Conservation (phyloP, 345 rosid species). For the Punica granatum region DNA sequence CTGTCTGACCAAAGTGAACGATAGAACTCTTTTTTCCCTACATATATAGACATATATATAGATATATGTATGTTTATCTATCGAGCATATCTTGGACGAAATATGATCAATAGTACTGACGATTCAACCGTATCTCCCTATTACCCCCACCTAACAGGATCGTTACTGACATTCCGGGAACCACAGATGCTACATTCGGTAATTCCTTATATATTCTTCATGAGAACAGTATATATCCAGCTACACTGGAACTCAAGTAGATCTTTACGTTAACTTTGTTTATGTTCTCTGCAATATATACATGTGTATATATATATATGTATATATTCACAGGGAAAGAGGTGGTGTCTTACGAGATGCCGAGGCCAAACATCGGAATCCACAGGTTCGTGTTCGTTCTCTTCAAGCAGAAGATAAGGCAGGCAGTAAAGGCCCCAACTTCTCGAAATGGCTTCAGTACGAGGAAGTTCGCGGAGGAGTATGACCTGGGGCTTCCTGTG, state of each 20-base stretch:
- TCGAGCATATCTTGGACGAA: too few relatives aligned
- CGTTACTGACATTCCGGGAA: slow-evolving; percentile 89
- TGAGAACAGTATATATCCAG: too few relatives aligned
- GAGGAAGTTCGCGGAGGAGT: slow-evolving; percentile 46
- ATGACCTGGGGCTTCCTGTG: slow-evolving; percentile 68
- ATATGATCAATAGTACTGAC: not conserved
- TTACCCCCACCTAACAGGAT: slow-evolving; percentile 41
- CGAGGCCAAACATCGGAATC: slow-evolving; percentile 67
- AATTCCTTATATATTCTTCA: slow-evolving; percentile 12
- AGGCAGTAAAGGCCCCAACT: slow-evolving; percentile 41
- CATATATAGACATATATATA: too few relatives aligned
- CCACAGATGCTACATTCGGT: slow-evolving; percentile 83
- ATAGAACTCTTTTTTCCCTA: too few relatives aligned
- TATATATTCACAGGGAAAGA: slow-evolving; percentile 49
- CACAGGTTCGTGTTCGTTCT: slow-evolving; percentile 72
- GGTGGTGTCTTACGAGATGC: slow-evolving; percentile 49
- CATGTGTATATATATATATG: too few relatives aligned
- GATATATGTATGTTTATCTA: too few relatives aligned
- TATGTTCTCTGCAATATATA: not conserved
- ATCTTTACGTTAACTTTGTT: not conserved
- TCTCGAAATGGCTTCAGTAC: slow-evolving; percentile 70
- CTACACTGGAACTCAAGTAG: too few relatives aligned
- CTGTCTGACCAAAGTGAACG: not conserved
- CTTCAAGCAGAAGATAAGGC: slow-evolving; percentile 75
- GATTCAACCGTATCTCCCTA: not conserved